These are phyloP conservation scores for Fusarium sp. DNA, from an alignment of 2,329 filamentous ascomycete species.

Conservation along the genomic window DNA sequence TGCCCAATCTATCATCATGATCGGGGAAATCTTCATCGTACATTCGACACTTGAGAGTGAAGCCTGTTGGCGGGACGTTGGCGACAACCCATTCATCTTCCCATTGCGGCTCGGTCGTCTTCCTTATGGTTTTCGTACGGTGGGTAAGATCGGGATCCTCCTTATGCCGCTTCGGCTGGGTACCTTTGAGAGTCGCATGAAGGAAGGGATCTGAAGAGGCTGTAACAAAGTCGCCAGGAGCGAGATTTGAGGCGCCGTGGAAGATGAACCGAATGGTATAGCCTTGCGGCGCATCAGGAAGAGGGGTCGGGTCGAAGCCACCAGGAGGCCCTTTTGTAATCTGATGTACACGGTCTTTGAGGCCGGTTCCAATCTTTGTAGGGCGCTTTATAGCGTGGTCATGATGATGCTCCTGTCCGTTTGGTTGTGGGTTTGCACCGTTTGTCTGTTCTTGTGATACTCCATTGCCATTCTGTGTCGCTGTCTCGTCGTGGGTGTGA, in stretches of 20 bases:
- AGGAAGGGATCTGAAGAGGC: constrained; percentile 87
- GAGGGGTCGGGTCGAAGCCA: constrained; percentile 81
- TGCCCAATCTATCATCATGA: constrained; percentile 87
- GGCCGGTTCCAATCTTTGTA: constrained; percentile 19
- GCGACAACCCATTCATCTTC: constrained; percentile 87
- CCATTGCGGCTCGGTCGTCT: constrained; percentile 80
- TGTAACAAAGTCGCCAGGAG: constrained; percentile 80
- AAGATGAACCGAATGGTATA: constrained; percentile 89
- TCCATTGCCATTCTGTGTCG: constrained; percentile 6
- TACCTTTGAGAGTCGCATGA: constrained; percentile 76
- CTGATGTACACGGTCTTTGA: constrained; percentile 41
- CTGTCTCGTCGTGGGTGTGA: constrained; percentile 3
- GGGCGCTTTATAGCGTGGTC: constrained; percentile 17
- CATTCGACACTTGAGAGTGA: constrained; percentile 83
- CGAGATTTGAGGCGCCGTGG: constrained; percentile 81
- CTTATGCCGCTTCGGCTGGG: constrained; percentile 80
- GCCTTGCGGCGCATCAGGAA: constrained; percentile 77
- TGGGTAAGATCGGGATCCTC: constrained; percentile 81
- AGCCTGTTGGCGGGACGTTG: constrained; percentile 83
- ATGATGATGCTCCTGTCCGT: constrained; percentile 9
- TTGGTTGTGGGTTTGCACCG: neutral
- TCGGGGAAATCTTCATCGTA: constrained; percentile 92
- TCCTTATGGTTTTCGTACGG: constrained; percentile 79
- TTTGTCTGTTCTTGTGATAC: constrained; percentile 6
- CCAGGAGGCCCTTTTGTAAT: constrained; percentile 66